Conservation (phyloP, 1,284 basidiomycete genomes). For the Ustilago hordei region DNA sequence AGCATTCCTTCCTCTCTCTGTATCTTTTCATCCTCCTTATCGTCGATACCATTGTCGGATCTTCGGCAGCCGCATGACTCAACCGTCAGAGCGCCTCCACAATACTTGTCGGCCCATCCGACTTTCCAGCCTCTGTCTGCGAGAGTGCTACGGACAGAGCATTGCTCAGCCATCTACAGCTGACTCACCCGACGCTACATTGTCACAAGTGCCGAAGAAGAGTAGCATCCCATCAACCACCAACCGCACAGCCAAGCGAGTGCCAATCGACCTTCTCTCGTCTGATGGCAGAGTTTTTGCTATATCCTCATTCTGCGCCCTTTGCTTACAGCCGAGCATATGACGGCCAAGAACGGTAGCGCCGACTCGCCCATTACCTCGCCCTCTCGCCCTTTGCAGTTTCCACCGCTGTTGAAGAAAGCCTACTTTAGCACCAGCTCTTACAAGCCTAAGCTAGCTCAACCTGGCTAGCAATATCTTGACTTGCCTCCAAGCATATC, state of each 20-base stretch:
- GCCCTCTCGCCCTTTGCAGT: not conserved
- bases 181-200: not conserved
- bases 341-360: not conserved
- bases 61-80: not conserved
- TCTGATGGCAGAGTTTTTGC: not conserved
- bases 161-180: not conserved
- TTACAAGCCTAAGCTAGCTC: not conserved
- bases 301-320: not conserved
- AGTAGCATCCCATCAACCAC: not conserved
- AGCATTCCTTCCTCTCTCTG: conserved; percentile 1
- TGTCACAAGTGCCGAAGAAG: not conserved
- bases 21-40: not conserved
- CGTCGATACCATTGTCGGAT: not conserved
- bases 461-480: not conserved
- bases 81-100: not conserved
- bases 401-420: not conserved
- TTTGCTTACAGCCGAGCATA: not conserved
- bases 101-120: not conserved
- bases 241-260: not conserved
- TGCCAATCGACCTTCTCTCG: not conserved
- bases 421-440: not conserved
- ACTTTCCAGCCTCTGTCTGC: not conserved
- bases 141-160: not conserved
- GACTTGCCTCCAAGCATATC: not conserved
- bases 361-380: not conserved